Conservation (phyloP, 352 stramenopile species). For the Phytophthora fragariaefolia region DNA sequence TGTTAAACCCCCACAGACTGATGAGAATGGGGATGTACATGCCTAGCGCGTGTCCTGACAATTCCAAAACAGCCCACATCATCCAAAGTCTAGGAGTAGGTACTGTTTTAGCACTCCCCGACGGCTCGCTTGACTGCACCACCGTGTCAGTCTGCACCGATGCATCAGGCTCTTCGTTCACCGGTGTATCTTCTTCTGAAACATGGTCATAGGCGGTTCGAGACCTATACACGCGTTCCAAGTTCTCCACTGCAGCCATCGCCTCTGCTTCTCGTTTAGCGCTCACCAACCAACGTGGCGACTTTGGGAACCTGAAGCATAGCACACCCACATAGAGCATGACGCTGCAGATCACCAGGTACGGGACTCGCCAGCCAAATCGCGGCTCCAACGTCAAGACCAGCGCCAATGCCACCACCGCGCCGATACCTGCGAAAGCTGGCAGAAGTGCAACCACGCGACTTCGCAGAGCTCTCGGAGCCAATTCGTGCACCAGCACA, state of each 20-base stretch:
- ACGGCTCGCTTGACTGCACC: neutral
- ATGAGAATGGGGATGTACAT: conserved; percentile 34
- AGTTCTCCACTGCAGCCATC: neutral
- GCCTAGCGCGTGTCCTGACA: conserved; percentile 39
- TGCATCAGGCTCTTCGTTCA: neutral
- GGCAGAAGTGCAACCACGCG: conserved; percentile 41
- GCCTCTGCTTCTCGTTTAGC: conserved; percentile 6
- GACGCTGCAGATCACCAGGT: conserved; percentile 19
- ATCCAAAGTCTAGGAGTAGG: conserved; percentile 24
- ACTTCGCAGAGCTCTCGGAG: conserved; percentile 25
- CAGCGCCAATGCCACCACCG: conserved; percentile 27
- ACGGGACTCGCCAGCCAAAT: conserved; percentile 41
- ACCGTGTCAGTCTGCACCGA: neutral
- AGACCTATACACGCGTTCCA: neutral
- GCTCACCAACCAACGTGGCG: conserved; percentile 42
- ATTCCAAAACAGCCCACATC: conserved; percentile 34
- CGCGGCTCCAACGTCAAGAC: conserved; percentile 29
- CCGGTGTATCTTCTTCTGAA: neutral
- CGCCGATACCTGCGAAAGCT: conserved; percentile 38
- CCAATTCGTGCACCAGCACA: conserved; percentile 44
- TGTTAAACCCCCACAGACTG: conserved; percentile 36
- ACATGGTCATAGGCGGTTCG: neutral
- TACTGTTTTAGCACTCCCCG: neutral
- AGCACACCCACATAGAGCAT: conserved; percentile 34
- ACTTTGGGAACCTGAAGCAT: conserved; percentile 38